These are phyloP conservation scores for Botrytis sinoallii DNA, from an alignment of 2,329 filamentous ascomycete genomes.

Conservation along the genomic window DNA sequence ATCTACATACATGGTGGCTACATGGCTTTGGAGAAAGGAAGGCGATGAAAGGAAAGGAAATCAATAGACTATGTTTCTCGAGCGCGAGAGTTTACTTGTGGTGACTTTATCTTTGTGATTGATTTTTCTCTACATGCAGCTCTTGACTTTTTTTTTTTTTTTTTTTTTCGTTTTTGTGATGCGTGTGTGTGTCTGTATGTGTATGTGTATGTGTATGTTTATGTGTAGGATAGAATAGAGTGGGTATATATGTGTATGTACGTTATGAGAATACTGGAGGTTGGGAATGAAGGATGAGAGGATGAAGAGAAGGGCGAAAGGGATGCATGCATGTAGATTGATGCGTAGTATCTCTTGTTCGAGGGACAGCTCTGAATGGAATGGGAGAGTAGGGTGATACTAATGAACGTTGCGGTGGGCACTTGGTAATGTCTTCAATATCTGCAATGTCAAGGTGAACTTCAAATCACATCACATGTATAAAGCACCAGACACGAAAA, in stretches of 20 bases:
- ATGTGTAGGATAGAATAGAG: no score
- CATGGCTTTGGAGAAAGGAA: neutral
- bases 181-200: neutral
- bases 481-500: neutral
- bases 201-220: neutral
- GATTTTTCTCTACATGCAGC: no score
- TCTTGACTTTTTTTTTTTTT: no score
- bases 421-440: neutral
- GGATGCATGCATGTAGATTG: neutral
- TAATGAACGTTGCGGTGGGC: neutral
- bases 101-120: neutral
- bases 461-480: neutral
- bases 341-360: neutral
- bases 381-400: neutral
- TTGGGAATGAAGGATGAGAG: neutral
- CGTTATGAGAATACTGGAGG: neutral
- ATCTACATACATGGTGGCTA: neutral
- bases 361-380: no score
- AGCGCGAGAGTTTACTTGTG: neutral
- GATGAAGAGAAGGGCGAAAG: neutral
- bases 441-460: neutral
- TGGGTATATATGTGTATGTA: neutral
- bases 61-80: neutral
- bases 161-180: no score
- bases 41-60: neutral